These are phyloP conservation scores for Phytophthora tubulina DNA, from an alignment of 352 stramenopile species.

Conservation along the genomic window DNA sequence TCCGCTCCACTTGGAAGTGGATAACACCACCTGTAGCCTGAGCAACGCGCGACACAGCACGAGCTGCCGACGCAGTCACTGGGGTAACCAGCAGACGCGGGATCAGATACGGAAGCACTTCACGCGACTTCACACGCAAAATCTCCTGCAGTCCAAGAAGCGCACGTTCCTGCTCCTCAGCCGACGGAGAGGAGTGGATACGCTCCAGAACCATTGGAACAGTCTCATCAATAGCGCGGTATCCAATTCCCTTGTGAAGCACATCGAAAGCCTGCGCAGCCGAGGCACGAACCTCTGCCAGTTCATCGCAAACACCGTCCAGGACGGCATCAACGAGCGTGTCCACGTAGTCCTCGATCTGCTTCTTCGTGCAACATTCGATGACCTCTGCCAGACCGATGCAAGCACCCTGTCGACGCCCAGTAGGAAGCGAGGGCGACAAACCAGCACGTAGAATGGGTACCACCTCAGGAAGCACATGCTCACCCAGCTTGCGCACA, in stretches of 20 bases:
- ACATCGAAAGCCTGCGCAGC: conserved; percentile 97
- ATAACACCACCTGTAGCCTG: conserved; percentile 94
- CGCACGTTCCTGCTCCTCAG: conserved; percentile 83
- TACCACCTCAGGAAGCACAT: conserved; percentile 98
- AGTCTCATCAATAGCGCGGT: conserved; percentile 97
- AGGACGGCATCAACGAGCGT: conserved; percentile 98
- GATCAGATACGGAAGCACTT: conserved; percentile 98
- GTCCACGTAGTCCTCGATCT: conserved; percentile 97
- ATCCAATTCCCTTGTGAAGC: conserved; percentile 96
- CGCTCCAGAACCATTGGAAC: conserved; percentile 96
- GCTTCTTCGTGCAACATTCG: conserved; percentile 95
- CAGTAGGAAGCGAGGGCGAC: conserved; percentile 61
- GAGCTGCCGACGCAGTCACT: conserved; percentile 90
- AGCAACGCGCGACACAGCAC: conserved; percentile 94
- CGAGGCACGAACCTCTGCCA: conserved; percentile 90
- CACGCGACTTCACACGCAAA: conserved; percentile 94
- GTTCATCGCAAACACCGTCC: conserved; percentile 97
- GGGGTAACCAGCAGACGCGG: conserved; percentile 95
- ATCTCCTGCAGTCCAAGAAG: conserved; percentile 98
- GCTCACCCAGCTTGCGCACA: conserved; percentile 99
- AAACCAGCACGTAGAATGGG: conserved; percentile 97
- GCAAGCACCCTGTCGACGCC: conserved; percentile 95
- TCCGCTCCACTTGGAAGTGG: conserved; percentile 96
- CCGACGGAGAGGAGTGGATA: conserved; percentile 78
- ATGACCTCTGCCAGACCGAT: conserved; percentile 99